These are phyloP conservation scores for Punica granatum DNA, from an alignment of 345 rosid genomes.

Conservation along the genomic window DNA sequence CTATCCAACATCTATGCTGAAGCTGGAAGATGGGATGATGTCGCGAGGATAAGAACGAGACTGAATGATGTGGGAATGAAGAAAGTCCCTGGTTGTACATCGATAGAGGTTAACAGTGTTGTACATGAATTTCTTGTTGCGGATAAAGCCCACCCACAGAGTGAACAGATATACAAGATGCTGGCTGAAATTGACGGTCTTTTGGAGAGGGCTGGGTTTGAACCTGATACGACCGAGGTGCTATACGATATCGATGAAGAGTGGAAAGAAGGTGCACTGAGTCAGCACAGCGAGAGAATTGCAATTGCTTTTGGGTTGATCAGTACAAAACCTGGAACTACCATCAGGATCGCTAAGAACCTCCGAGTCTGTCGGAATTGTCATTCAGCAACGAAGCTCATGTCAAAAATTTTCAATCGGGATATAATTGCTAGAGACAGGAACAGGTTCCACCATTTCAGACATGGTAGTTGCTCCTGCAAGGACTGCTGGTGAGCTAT, in stretches of 20 bases:
- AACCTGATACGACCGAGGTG: constrained; percentile 61
- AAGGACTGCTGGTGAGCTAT: constrained; percentile 52
- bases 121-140: constrained; percentile 78
- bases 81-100: constrained; percentile 77
- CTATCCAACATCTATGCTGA: constrained; percentile 74
- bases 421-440: constrained; percentile 76
- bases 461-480: constrained; percentile 69
- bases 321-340: constrained; percentile 65
- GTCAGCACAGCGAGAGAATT: constrained; percentile 70
- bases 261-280: constrained; percentile 59
- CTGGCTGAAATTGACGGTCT: constrained; percentile 50
- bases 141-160: constrained; percentile 53
- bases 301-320: constrained; percentile 81
- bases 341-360: constrained; percentile 71
- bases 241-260: constrained; percentile 71
- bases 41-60: constrained; percentile 42
- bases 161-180: constrained; percentile 53
- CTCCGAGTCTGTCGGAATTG: constrained; percentile 72
- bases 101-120: constrained; percentile 51
- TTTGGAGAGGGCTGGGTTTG: constrained; percentile 49
- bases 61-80: constrained; percentile 55
- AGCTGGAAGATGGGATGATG: constrained; percentile 69
- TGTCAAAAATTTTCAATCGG: constrained; percentile 64
- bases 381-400: constrained; percentile 62
- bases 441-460: constrained; percentile 74